phyloP scores from a whole-genome alignment of 805 yeast species.

The Kazachstania bromeliacearum region DNA sequence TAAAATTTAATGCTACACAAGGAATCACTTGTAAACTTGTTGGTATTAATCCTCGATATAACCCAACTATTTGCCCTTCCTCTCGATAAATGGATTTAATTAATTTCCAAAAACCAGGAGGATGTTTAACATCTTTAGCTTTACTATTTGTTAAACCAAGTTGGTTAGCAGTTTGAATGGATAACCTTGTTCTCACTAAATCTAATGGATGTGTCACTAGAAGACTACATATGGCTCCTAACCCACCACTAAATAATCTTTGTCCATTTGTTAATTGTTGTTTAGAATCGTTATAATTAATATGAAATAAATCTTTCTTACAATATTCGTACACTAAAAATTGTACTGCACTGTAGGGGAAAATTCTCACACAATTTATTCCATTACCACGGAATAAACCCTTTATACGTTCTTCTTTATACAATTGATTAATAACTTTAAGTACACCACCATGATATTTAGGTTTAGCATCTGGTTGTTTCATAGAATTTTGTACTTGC shows the following conservation, averaged over 20 bases:
- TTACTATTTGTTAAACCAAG: conserved; percentile 36
- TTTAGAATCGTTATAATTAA: conserved; percentile 23
- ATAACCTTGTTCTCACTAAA: conserved; percentile 77
- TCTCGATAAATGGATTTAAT: conserved; percentile 47
- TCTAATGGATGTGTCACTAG: conserved; percentile 86
- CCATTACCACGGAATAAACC: conserved; percentile 90
- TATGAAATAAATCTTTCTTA: conserved; percentile 35
- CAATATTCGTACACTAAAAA: conserved; percentile 70
- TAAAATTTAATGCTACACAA: conserved; percentile 86
- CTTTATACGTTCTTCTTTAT: conserved; percentile 82
- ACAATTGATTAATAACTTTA: conserved; percentile 67
- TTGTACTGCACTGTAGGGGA: conserved; percentile 93
- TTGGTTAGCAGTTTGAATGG: conserved; percentile 75
- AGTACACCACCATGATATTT: conserved; percentile 59
- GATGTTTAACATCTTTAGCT: conserved; percentile 31
- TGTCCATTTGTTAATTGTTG: conserved; percentile 26
- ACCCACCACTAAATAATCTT: conserved; percentile 65
- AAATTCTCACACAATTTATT: conserved; percentile 76
- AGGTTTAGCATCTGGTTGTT: conserved; percentile 16
- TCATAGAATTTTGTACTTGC: conserved; percentile 61
- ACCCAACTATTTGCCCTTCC: conserved; percentile 76
- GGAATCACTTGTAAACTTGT: conserved; percentile 94
- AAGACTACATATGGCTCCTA: conserved; percentile 76
- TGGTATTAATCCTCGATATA: conserved; percentile 83
- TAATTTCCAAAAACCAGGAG: conserved; percentile 65